Conservation (phyloP, 495 filamentous ascomycete genomes). For the Patellaria atrata region DNA sequence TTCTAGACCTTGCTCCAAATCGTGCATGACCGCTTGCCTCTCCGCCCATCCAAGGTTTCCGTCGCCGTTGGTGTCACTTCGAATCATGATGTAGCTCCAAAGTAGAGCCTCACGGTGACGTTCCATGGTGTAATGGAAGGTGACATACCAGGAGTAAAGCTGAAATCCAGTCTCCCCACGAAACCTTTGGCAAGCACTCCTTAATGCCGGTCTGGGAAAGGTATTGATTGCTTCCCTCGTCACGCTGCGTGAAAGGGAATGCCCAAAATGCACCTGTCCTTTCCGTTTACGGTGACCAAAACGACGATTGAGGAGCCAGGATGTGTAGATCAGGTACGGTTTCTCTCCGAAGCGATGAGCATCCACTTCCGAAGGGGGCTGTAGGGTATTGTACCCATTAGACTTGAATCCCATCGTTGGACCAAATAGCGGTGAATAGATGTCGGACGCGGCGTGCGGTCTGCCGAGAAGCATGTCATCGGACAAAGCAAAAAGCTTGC, state of each 20-base stretch:
- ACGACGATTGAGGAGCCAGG: slow-evolving; percentile 31
- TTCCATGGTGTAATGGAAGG: slow-evolving; percentile 33
- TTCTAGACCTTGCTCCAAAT: slow-evolving; percentile 24
- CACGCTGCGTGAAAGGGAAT: slow-evolving; percentile 28
- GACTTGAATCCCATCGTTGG: slow-evolving; percentile 31
- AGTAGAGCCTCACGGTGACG: slow-evolving; percentile 30
- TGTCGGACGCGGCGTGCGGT: slow-evolving; percentile 29
- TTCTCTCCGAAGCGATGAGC: slow-evolving; percentile 30
- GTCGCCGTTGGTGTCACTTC: slow-evolving; percentile 27
- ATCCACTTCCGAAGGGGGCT: slow-evolving; percentile 23
- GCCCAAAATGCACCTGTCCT: slow-evolving; percentile 31
- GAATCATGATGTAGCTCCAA: slow-evolving; percentile 31
- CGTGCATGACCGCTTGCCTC: slow-evolving; percentile 23
- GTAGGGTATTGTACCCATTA: slow-evolving; percentile 29
- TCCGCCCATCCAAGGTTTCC: slow-evolving; percentile 29
- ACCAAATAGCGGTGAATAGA: slow-evolving; percentile 32
- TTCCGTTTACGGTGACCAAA: slow-evolving; percentile 32
- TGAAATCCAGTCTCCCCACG: slow-evolving; percentile 30
- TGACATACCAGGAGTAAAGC: slow-evolving; percentile 31
- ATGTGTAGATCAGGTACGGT: slow-evolving; percentile 33
- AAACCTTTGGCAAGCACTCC: slow-evolving; percentile 30
- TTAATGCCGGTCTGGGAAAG: slow-evolving; percentile 28
- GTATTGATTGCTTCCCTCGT: slow-evolving; percentile 29
- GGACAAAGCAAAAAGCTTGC: slow-evolving; percentile 29
- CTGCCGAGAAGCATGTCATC: slow-evolving; percentile 33